Conservation (phyloP, 179 eudicot genomes). For the Beta macrorhiza region DNA sequence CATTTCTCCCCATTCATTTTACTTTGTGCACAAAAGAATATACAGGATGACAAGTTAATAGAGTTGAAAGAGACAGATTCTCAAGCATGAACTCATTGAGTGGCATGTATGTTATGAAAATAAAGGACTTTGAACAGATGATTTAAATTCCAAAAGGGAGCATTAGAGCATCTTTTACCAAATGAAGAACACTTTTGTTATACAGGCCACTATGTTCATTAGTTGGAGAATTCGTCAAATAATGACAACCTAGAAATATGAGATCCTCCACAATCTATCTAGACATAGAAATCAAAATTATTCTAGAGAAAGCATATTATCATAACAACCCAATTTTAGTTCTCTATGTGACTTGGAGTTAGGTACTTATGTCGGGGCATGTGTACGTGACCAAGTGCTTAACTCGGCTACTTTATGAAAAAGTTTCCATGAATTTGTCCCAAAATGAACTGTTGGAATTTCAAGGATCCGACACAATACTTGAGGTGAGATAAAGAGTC, state of each 20-base stretch:
- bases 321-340: background rate
- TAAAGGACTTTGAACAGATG: background rate
- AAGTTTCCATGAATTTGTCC: too few species aligned
- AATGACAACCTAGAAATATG: background rate
- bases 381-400: too few species aligned
- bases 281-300: background rate
- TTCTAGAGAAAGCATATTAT: background rate
- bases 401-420: too few species aligned
- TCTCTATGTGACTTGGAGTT: background rate
- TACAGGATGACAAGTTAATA: background rate
- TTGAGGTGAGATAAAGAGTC: too few species aligned
- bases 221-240: background rate
- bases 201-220: background rate
- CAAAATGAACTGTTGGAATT: too few species aligned
- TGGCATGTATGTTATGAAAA: background rate
- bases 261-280: background rate
- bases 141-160: background rate
- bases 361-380: too few species aligned
- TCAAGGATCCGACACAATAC: too few species aligned
- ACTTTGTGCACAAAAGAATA: conserved; percentile 8
- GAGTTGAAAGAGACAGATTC: background rate
- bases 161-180: background rate
- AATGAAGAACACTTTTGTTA: background rate
- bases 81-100: background rate
- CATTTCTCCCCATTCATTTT: background rate